A percentile compares a stretch with the other conserved stretches of the same genome.
Evolutionary conservation across 345 rosid species (phyloP).

Genomic region (Nasturtium officinale): DNA sequence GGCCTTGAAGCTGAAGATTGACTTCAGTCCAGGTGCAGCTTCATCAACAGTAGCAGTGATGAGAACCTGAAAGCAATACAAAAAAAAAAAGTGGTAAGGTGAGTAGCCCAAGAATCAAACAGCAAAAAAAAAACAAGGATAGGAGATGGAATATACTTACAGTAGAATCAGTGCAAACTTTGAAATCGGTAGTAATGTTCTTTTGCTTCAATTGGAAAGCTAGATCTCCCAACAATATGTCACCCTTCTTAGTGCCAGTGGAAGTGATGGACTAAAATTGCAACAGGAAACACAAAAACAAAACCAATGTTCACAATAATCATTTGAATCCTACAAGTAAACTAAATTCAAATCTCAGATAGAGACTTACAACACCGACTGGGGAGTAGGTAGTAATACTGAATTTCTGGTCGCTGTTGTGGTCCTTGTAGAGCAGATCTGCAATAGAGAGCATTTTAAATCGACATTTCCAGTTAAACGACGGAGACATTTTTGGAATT

Average conservation of each 20-base stretch:
- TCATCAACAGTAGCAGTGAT: slow-evolving; percentile 83
- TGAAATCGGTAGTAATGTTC: slow-evolving; percentile 81
- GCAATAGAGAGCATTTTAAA: neutral
- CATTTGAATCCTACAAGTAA: neutral
- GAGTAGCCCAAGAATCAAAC: slow-evolving; percentile 8
- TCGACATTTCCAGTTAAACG: slow-evolving; percentile 10
- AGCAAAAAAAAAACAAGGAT: neutral
- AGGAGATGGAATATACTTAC: slow-evolving; percentile 46
- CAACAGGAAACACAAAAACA: neutral
- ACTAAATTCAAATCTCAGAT: neutral
- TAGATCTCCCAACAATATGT: slow-evolving; percentile 74
- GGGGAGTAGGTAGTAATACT: slow-evolving; percentile 75
- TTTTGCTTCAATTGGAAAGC: slow-evolving; percentile 77
- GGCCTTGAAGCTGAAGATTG: slow-evolving; percentile 74
- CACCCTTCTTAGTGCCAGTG: slow-evolving; percentile 77
- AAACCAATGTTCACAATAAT: neutral
- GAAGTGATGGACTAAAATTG: slow-evolving; percentile 70
- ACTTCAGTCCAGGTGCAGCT: slow-evolving; percentile 86
- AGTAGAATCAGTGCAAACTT: slow-evolving; percentile 75
- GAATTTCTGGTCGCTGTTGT: slow-evolving; percentile 90
- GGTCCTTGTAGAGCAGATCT: slow-evolving; percentile 94
- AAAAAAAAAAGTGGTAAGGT: slow-evolving; percentile 26
- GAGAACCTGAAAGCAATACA: slow-evolving; percentile 52
- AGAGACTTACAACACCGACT: slow-evolving; percentile 68
- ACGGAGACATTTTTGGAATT: neutral